Base-by-base conservation (phyloP, 805 yeast species). In the Debaryomyces prosopidis region DNA sequence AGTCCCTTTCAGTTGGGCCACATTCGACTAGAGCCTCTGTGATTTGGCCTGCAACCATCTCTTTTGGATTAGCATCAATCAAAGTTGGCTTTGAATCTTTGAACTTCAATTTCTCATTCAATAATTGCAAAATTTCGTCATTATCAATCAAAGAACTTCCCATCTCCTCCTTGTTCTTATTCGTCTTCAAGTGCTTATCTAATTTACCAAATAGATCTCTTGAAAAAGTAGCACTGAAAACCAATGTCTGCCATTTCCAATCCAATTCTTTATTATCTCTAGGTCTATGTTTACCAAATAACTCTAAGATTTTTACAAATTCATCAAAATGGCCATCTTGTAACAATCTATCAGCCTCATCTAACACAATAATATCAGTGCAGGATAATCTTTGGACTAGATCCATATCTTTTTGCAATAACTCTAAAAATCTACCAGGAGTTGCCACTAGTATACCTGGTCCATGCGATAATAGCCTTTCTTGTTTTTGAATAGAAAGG, bases 321-420 rank as follows among this genome's bases (percentile, higher is more conserved):
- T 94, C 99, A 48, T 89, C 95, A 61, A 92, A 94, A 66, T 91
- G 98, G 2, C 98, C 97, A 59, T 91, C 96, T 65, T 92, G 97
- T 42, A 94, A 74, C 50, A 94, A 70, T 64, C 99, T 76, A 71
- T 94, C 99, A 10, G 99, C 99, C 65, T 94, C 99, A 73, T 94
- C 99, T 27, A 92, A 72, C 0, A 91, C 96, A 2, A 80, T 44
- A 7, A 73, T 68, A 45, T 77, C 82, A 3, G 79, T 69, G 11
- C 71, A 60, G 10, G 81, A 73, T 42, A 79, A 51, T 47, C 76
- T 59, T 18, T 58, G 59, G 3, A 71, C 65, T 12, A 74, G 48
- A 32, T 72, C 77, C 46, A 80, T 73, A 37, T 73, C 77, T 50
- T 82, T 84, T 63, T 88, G 89, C 15, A 86, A 51, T n/a, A 87